phyloP scores from a whole-genome alignment of 2,329 filamentous ascomycete genomes.

The Cordyceps pruinosa region DNA sequence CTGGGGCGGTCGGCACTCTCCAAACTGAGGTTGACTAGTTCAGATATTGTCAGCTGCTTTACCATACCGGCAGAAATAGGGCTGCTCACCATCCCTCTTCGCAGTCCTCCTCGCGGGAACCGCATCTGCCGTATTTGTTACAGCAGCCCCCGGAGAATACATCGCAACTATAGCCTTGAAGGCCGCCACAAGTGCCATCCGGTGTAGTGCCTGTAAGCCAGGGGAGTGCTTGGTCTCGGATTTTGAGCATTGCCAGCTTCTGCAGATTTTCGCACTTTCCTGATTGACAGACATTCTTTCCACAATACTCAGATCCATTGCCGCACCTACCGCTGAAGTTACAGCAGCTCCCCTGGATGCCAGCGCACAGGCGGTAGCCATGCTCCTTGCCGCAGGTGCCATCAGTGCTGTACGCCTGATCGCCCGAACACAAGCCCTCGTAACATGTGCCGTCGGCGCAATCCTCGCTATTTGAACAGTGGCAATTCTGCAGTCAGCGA shows the following conservation, averaged over 20 bases:
- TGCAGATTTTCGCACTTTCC: constrained; percentile 17
- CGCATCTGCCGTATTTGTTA: not conserved
- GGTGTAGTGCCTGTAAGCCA: not conserved
- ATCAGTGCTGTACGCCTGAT: constrained; percentile 23
- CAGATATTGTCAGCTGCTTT: no score
- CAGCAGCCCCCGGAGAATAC: not conserved
- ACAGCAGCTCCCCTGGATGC: constrained; percentile 25
- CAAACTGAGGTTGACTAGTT: no score
- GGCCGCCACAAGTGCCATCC: not conserved
- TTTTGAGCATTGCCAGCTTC: not conserved
- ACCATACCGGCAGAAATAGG: no score
- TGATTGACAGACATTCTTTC: constrained; percentile 13
- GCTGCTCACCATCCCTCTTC: not conserved
- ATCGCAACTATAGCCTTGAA: not conserved
- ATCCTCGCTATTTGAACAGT: constrained; percentile 18
- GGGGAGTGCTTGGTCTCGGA: not conserved
- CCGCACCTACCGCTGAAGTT: constrained; percentile 20
- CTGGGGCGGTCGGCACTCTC: no score
- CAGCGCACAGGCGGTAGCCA: constrained; percentile 22
- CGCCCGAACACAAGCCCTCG: constrained; percentile 24
- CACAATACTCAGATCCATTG: constrained; percentile 20
- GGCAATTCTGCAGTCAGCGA: not conserved
- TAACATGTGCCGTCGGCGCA: constrained; percentile 27
- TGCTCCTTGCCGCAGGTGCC: constrained; percentile 26
- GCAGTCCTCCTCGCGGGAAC: not conserved